Percentiles rank a stretch among this genome's conserved stretches.
phyloP scores from a whole-genome alignment of 352 stramenopile species.

The Pythium phragmiticola region DNA sequence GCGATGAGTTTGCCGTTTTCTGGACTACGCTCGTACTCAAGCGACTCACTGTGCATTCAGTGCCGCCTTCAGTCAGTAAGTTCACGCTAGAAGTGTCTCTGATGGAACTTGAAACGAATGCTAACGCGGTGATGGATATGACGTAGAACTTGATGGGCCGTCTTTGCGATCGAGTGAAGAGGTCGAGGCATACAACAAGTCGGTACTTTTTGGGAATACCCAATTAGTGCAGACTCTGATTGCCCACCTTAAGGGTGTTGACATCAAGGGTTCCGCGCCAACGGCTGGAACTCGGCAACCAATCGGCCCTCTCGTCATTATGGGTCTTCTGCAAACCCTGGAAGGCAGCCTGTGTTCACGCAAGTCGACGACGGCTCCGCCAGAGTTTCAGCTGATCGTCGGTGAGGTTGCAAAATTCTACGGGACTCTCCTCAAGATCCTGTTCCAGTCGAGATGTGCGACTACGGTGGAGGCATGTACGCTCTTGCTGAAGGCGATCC shows the following conservation, averaged over 20 bases:
- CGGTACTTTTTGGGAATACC: conserved; percentile 65
- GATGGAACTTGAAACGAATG: not conserved
- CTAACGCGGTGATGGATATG: conserved; percentile 9
- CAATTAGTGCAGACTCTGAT: conserved; percentile 70
- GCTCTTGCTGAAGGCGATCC: conserved; percentile 90
- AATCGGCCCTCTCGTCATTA: conserved; percentile 84
- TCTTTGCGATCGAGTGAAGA: conserved; percentile 68
- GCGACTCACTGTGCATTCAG: conserved; percentile 53
- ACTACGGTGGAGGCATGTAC: conserved; percentile 87
- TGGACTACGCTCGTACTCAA: conserved; percentile 79
- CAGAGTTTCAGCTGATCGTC: conserved; percentile 66
- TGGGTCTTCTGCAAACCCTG: conserved; percentile 90
- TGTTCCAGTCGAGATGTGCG: conserved; percentile 89
- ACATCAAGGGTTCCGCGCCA: conserved; percentile 37
- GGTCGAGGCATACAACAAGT: conserved; percentile 75
- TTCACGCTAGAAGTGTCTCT: not conserved
- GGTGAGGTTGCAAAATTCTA: conserved; percentile 74
- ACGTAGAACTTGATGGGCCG: conserved; percentile 40
- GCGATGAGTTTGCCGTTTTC: conserved; percentile 87
- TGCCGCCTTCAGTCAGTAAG: conserved; percentile 45
- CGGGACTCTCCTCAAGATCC: conserved; percentile 78
- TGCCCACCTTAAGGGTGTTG: conserved; percentile 53
- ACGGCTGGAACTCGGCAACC: conserved; percentile 12
- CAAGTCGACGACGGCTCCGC: conserved; percentile 77
- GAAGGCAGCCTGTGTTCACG: conserved; percentile 90